Evolutionary conservation across 2,329 filamentous ascomycete species (phyloP).

Genomic region (Ophiostoma ips): DNA sequence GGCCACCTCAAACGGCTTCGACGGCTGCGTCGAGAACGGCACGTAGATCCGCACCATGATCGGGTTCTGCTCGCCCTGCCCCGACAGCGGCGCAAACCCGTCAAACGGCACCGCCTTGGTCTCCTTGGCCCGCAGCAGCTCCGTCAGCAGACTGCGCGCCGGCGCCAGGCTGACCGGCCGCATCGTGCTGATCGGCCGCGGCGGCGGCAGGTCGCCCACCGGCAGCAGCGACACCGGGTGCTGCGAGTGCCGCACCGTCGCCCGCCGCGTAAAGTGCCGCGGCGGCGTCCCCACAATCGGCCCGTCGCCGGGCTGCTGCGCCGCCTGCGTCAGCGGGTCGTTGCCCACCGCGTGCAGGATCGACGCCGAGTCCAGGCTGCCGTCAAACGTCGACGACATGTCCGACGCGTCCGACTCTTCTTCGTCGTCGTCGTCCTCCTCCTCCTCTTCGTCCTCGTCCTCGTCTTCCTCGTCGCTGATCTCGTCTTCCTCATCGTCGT

Average conservation of each 20-base stretch:
- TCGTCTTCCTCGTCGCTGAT: slow-evolving; percentile 29
- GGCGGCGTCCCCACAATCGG: slow-evolving; percentile 44
- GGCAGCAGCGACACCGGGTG: slow-evolving; percentile 41
- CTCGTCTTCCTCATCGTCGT: slow-evolving; percentile 19
- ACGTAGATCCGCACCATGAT: slow-evolving; percentile 66
- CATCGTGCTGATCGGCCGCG: slow-evolving; percentile 50
- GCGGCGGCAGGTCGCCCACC: slow-evolving; percentile 55
- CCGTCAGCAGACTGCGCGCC: slow-evolving; percentile 57
- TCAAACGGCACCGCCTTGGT: slow-evolving; percentile 61
- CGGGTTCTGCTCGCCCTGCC: slow-evolving; percentile 64
- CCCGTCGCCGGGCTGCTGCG: slow-evolving; percentile 35
- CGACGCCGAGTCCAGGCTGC: slow-evolving; percentile 56
- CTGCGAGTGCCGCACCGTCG: slow-evolving; percentile 49
- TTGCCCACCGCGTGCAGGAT: slow-evolving; percentile 47
- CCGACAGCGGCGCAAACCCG: slow-evolving; percentile 60
- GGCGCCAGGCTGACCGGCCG: slow-evolving; percentile 53
- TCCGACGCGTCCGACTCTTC: slow-evolving; percentile 47
- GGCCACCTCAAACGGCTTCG: slow-evolving; percentile 55
- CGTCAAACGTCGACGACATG: slow-evolving; percentile 50
- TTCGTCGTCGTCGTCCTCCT: slow-evolving; percentile 20
- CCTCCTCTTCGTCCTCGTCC: too few species aligned
- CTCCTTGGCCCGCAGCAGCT: slow-evolving; percentile 58
- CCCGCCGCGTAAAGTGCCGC: slow-evolving; percentile 44
- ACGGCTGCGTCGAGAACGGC: slow-evolving; percentile 51
- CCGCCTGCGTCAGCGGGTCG: slow-evolving; percentile 34